Base-by-base conservation (phyloP, 352 stramenopile genomes). In the Globisporangium lucens region DNA sequence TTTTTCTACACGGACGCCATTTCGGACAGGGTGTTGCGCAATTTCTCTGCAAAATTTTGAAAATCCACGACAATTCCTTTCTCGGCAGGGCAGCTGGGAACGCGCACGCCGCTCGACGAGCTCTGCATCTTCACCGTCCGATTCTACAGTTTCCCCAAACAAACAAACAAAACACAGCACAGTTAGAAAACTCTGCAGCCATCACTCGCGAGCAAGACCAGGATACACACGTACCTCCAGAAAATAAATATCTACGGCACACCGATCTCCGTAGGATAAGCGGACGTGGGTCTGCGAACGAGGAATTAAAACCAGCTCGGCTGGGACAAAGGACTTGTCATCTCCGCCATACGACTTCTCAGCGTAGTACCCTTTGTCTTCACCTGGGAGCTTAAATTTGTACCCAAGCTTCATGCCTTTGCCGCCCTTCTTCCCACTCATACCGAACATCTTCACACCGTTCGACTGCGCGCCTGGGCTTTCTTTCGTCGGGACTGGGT, bases 171-270 rank as follows among this genome's bases (percentile, higher is more conserved):
- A 29, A 3, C 13, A 15, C 17, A 33, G 30, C 3, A 33, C 2
- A 33, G 30, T 33, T 33, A 33, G 30, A 33, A 33, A 33, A 33
- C 2, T 33, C 30, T 33, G 30, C 29, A 59, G 53, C 7, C 17
- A 30, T 27, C 29, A 29, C 8, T 29, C 30, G 2, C 29, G 5
- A 60, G 27, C 27, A 58, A 38, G 13, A 7, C 3, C 9, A 22
- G 12, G 52, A 4, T 17, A 63, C 13, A 17, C 29, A 29, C 30
- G 8, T 47, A 94, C 87, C 87, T 94, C 83, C 68, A 95, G 78
- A 62, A 95, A 95, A 91, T 91, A 94, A 89, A 95, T 91, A 91
- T 95, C 87, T 75, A 95, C 86, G 61, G 84, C 87, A 72, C 83
- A 94, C 29, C 87, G 85, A 66, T 95, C 85, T 60, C 79, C 86